phyloP scores from a whole-genome alignment of 2,329 filamentous ascomycete genomes.

The Ophiostoma sp. region DNA sequence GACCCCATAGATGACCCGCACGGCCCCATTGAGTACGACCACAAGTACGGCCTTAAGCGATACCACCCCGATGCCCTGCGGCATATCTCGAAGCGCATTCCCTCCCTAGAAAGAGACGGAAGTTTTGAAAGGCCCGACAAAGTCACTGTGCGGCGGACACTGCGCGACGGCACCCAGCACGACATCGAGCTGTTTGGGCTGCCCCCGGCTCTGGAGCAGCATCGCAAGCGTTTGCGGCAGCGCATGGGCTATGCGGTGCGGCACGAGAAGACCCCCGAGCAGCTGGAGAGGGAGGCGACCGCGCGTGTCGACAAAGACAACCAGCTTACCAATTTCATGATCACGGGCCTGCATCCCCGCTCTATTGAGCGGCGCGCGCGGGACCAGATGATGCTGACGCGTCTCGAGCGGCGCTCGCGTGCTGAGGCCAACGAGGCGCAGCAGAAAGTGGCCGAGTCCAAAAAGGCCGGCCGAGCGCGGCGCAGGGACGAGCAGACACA shows the following conservation, averaged over 20 bases:
- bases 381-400: too few species aligned
- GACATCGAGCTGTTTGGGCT: slow-evolving; percentile 1
- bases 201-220: not conserved
- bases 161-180: slow-evolving; percentile 9
- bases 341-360: too few species aligned
- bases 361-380: too few species aligned
- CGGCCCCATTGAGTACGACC: not conserved
- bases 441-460: not conserved
- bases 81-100: too few species aligned
- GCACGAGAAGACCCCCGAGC: not conserved
- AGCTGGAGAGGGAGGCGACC: not conserved
- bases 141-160: not conserved
- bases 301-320: too few species aligned
- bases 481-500: not conserved
- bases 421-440: not conserved
- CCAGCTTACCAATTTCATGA: too few species aligned
- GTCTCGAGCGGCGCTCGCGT: not conserved
- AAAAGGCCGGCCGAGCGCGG: not conserved
- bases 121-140: not conserved
- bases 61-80: not conserved
- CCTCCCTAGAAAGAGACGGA: too few species aligned
- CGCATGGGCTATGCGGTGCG: not conserved
- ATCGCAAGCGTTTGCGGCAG: not conserved
- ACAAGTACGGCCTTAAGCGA: not conserved
- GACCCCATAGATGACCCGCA: not conserved